These are phyloP conservation scores for Torrubiellomyces zombiae DNA, from an alignment of 2,329 filamentous ascomycete genomes.

Conservation along the genomic window DNA sequence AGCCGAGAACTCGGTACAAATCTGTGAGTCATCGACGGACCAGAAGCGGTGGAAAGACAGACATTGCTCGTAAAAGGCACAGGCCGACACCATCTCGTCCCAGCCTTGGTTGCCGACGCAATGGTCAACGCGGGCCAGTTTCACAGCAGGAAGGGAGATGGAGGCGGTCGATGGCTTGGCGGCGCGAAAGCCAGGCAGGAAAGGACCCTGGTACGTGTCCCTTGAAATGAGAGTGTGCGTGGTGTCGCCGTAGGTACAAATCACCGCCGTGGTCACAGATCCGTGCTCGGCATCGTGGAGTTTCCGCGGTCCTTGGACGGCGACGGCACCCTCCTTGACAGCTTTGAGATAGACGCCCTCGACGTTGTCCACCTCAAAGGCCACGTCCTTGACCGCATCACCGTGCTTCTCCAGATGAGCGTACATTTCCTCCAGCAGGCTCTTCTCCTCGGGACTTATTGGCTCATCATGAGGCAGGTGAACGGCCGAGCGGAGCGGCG, in stretches of 20 bases:
- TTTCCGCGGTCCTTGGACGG: slow-evolving; percentile 43
- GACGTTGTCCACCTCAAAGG: slow-evolving; percentile 86
- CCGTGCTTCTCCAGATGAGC: slow-evolving; percentile 73
- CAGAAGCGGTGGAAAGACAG: slow-evolving; percentile 95
- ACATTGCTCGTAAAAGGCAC: slow-evolving; percentile 66
- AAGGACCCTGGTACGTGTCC: slow-evolving; percentile 50
- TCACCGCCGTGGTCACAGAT: slow-evolving; percentile 56
- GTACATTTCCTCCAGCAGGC: slow-evolving; percentile 58
- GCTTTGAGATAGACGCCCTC: slow-evolving; percentile 63
- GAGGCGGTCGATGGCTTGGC: slow-evolving; percentile 23
- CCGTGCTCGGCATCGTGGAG: slow-evolving; percentile 43
- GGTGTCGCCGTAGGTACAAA: slow-evolving; percentile 87
- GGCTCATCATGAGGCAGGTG: slow-evolving; percentile 41
- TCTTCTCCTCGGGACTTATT: slow-evolving; percentile 45
- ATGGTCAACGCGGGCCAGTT: slow-evolving; percentile 71
- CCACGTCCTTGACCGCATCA: slow-evolving; percentile 87
- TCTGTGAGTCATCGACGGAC: slow-evolving; percentile 86
- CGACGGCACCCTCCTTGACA: slow-evolving; percentile 43
- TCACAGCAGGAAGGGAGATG: slow-evolving; percentile 41
- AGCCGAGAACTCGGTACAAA: slow-evolving; percentile 83
- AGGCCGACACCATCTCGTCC: slow-evolving; percentile 62
- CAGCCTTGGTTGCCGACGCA: slow-evolving; percentile 96
- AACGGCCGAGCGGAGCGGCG: slow-evolving; percentile 50
- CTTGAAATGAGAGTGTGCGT: slow-evolving; percentile 82
- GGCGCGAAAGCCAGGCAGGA: slow-evolving; percentile 67